Evolutionary conservation across 1,284 basidiomycete genomes (phyloP), one percentile per base, ranked within the genome.

Genomic region (Puccinia novopanici): DNA sequence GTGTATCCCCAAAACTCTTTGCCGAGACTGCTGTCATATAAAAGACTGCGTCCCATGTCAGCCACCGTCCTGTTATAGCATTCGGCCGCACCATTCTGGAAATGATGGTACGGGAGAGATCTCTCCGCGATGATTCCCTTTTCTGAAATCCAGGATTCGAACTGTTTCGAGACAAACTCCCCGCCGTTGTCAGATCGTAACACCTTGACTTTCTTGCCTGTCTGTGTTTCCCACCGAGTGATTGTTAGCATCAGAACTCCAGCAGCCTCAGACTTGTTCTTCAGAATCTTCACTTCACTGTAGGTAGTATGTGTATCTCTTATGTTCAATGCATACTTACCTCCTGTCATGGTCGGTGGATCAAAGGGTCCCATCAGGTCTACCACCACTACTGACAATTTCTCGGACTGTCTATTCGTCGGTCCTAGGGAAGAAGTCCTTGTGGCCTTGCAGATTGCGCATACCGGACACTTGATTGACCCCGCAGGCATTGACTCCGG

Each of bases 41-140:
- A n/a, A n/a, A n/a, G n/a, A n/a, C n/a, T n/a, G n/a, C n/a, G n/a
- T n/a, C n/a, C n/a, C n/a, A n/a, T n/a, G n/a, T n/a, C n/a, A n/a
- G n/a, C n/a, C n/a, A n/a, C n/a, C n/a, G n/a, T n/a, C n/a, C n/a
- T n/a, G n/a, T n/a, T n/a, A n/a, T n/a, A n/a, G n/a, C n/a, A n/a
- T n/a, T n/a, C n/a, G n/a, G n/a, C n/a, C n/a, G n/a, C n/a, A n/a
- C n/a, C n/a, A n/a, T n/a, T n/a, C n/a, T n/a, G n/a, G n/a, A n/a
- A n/a, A n/a, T n/a, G 61, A 24, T 76, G 48, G 22, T 76, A 76
- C 3, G 72, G 72, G 24, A 74, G 34, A 10, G 40, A 27, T 9
- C 27, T 9, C 30, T 72, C 70, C 27, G 57, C 50, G 4, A 13
- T 52, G 50, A 22, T 22, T 22, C 50, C 50, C 17, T 52, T 52